These are phyloP conservation scores for Zygoascus tannicola DNA, from an alignment of 805 yeast species.

Conservation along the genomic window DNA sequence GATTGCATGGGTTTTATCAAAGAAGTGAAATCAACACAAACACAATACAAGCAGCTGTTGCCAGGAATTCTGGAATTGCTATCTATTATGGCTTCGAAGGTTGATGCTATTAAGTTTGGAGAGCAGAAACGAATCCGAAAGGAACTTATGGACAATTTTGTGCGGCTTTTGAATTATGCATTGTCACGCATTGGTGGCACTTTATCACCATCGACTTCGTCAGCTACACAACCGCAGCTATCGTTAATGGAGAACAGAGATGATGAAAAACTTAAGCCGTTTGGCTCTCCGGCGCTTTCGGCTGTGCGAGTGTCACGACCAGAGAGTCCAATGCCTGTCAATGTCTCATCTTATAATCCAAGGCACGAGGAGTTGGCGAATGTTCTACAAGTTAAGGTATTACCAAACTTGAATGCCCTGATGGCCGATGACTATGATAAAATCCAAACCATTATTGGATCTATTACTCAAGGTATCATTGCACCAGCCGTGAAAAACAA, in stretches of 20 bases:
- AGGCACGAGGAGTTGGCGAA: neutral
- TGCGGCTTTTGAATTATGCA: constrained; percentile 26
- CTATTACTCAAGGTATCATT: constrained; percentile 45
- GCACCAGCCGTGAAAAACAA: constrained; percentile 45
- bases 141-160: constrained; percentile 44
- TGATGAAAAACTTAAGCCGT: neutral
- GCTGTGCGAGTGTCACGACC: neutral
- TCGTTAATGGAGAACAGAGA: neutral
- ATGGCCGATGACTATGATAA: constrained; percentile 49
- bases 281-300: neutral
- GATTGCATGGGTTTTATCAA: constrained; percentile 49
- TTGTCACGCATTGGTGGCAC: neutral
- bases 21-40: constrained; percentile 42
- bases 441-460: constrained; percentile 38
- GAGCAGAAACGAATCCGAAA: constrained; percentile 49
- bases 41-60: constrained; percentile 40
- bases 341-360: neutral
- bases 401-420: neutral
- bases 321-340: neutral
- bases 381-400: neutral
- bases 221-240: neutral
- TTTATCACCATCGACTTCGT: neutral
- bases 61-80: constrained; percentile 47
- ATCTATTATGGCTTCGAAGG: constrained; percentile 44
- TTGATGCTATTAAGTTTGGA: constrained; percentile 51